Evolutionary conservation across 805 yeast species (phyloP), one percentile per base, ranked within the genome.

Genomic region (Barnettozyma salicaria): DNA sequence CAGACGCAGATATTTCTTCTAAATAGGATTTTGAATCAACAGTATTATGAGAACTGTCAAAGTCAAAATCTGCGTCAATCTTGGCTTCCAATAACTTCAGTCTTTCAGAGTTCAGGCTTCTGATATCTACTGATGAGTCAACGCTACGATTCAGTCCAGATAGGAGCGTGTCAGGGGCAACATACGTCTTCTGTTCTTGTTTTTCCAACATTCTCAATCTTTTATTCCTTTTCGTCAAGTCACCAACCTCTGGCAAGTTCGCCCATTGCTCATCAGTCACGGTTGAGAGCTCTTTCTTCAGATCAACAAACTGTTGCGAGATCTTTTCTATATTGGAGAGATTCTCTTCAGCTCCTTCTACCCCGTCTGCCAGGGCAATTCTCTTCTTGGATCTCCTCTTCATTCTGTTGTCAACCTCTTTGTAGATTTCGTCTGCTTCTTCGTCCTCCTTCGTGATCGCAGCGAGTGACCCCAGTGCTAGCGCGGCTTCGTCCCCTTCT

Each of bases 181-280:
- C 87, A 55, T 87, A 90, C 28, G 73, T 75, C 42, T 96, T 63
- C 44, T 79, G 78, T 40, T 74, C 74, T 47, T 65, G 69, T 50
- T 79, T 81, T 32, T 74, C 72, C 37, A 77, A 67, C 30, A 76
- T 57, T 37, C 96, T 64, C 33, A 72, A 63, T 39, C 97, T 63
- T 48, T 88, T 86, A 58, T 87, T 87, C 40, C 76, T 67, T 50
- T 78, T 71, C 0, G 98, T 92, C 50, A 85, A 64, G 58, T 90
- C 97, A 1, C 87, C 83, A 2, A 86, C 92, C 44, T 87, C 96
- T 0, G 97, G 97, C 4, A 90, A 53, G 42, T 65, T 70, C 5
- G 72, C 68, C 98, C 98, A 90, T 50, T 89, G 80, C 4, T 75
- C 82, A 16, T 65, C 72, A 4, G 83, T 65, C 0, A 90, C 74